phyloP scores from a whole-genome alignment of 2,329 filamentous ascomycete genomes.

The Alternaria incomplexa region DNA sequence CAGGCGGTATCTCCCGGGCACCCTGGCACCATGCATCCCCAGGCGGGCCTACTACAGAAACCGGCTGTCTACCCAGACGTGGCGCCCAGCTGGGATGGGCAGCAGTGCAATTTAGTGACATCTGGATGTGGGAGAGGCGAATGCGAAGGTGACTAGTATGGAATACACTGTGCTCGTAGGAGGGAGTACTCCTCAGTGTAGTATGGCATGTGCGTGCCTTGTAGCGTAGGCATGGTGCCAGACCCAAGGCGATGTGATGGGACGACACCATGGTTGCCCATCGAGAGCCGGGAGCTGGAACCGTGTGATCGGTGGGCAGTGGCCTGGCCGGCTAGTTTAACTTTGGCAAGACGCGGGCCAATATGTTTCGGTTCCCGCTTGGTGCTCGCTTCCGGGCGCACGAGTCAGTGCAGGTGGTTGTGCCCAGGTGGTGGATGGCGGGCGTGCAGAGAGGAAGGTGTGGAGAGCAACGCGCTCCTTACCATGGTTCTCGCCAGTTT shows the following conservation, averaged over 20 bases:
- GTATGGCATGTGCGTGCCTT: not conserved
- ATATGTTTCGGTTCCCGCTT: constrained; percentile 6
- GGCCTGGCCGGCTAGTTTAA: not conserved
- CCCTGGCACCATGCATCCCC: constrained; percentile 4
- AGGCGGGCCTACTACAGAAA: not conserved
- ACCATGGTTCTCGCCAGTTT: not conserved
- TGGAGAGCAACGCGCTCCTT: not conserved
- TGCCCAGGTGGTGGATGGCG: not conserved
- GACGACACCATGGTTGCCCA: not conserved
- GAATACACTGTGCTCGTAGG: not conserved
- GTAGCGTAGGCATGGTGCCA: not conserved
- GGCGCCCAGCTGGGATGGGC: not conserved
- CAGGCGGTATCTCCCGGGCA: constrained; percentile 3
- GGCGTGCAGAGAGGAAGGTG: not conserved
- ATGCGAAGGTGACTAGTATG: not conserved
- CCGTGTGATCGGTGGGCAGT: constrained; percentile 8
- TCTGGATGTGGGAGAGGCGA: not conserved
- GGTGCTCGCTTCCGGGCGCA: constrained; percentile 5
- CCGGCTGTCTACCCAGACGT: not conserved
- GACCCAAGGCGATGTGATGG: not conserved
- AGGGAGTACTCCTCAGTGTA: too few relatives aligned
- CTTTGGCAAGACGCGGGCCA: constrained; percentile 9
- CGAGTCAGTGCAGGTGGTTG: constrained; percentile 7
- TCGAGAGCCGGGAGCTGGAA: constrained; percentile 8
- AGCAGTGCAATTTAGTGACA: not conserved